Evolutionary conservation across 2,329 filamentous ascomycete genomes (phyloP).

Genomic region (Pestalotiopsis sp.): DNA sequence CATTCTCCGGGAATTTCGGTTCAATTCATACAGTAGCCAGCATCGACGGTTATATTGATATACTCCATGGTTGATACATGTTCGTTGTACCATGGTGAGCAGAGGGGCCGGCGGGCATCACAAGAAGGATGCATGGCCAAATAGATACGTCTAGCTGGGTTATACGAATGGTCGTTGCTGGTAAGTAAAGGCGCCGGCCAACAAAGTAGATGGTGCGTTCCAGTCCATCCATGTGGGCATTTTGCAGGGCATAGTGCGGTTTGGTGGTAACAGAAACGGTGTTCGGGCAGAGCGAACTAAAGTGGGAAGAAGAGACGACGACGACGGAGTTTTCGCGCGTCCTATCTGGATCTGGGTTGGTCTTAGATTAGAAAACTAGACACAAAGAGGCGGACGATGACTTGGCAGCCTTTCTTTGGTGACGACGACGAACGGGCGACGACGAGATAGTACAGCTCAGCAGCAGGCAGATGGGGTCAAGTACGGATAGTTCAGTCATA

Average conservation of each 20-base stretch:
- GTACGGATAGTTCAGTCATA: too few species aligned
- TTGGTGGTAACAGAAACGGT: too few species aligned
- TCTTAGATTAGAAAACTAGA: not conserved
- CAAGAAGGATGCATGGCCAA: not conserved
- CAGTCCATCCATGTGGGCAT: too few species aligned
- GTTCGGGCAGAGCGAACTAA: too few species aligned
- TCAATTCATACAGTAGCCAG: not conserved
- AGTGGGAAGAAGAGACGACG: too few species aligned
- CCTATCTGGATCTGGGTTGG: too few species aligned
- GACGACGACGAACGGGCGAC: not conserved
- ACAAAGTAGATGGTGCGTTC: too few species aligned
- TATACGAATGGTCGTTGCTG: too few species aligned
- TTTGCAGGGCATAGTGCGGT: too few species aligned
- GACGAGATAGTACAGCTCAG: not conserved
- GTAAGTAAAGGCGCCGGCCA: too few species aligned
- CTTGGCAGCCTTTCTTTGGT: not conserved
- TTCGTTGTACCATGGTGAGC: not conserved
- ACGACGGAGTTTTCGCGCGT: too few species aligned
- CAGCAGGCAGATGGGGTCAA: not conserved
- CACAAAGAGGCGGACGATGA: not conserved
- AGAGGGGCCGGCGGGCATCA: not conserved
- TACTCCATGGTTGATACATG: not conserved
- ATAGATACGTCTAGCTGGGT: not conserved
- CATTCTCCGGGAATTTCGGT: conserved; percentile 4
- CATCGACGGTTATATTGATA: conserved; percentile 1